phyloP scores from a whole-genome alignment of 208 protist species.

The Wallacemonas sp. region DNA sequence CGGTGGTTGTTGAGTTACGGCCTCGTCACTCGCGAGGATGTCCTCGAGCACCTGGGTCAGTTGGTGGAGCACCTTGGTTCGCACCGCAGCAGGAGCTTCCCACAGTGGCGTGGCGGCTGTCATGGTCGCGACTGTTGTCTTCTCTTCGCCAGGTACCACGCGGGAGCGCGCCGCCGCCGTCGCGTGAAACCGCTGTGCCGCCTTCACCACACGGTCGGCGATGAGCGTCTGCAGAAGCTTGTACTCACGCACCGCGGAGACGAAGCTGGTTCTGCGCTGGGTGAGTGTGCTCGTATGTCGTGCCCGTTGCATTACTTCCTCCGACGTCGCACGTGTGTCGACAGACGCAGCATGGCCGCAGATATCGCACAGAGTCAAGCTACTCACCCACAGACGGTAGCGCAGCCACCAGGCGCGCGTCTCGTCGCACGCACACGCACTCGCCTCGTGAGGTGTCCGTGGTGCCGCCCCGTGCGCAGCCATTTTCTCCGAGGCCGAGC shows the following conservation, averaged over 20 bases:
- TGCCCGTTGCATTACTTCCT: slow-evolving; percentile 30
- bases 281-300: slow-evolving; percentile 23
- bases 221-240: slow-evolving; percentile 42
- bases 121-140: not conserved
- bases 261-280: slow-evolving; percentile 33
- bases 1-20: too few species aligned
- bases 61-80: slow-evolving; percentile 25
- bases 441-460: not conserved
- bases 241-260: slow-evolving; percentile 47
- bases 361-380: slow-evolving; percentile 34
- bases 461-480: not conserved
- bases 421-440: not conserved
- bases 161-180: not conserved
- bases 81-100: slow-evolving; percentile 11
- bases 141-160: not conserved
- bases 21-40: slow-evolving; percentile 18
- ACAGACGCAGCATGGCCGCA: slow-evolving; percentile 31
- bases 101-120: slow-evolving; percentile 5
- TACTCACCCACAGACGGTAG: slow-evolving; percentile 4
- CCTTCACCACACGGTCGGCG: slow-evolving; percentile 20
- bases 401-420: not conserved
- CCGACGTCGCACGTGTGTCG: slow-evolving; percentile 9
- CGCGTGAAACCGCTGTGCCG: slow-evolving; percentile 15
- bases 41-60: slow-evolving; percentile 35
- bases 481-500: too few species aligned